Conservation (phyloP, 179 eudicot species). For the Silene noctiflora region DNA sequence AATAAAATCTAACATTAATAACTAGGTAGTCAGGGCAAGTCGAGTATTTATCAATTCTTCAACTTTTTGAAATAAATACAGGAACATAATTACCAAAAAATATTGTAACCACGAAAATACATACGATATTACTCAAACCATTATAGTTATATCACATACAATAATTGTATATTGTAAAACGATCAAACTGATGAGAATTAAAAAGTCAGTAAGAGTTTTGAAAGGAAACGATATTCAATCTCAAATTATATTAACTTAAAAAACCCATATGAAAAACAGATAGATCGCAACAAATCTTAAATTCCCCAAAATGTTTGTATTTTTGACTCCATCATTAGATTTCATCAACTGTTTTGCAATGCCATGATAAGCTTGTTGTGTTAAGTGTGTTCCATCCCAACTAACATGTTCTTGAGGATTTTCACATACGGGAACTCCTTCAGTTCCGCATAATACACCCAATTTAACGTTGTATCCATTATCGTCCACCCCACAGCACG, state of each 20-base stretch:
- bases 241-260: neutral
- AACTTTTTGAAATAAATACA: too few species aligned
- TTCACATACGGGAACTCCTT: slow-evolving; percentile 18
- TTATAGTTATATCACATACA: too few species aligned
- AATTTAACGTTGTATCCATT: neutral
- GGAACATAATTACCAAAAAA: too few species aligned
- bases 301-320: neutral
- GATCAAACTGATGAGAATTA: too few species aligned
- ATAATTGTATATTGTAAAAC: too few species aligned
- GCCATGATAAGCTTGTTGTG: slow-evolving; percentile 18
- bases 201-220: too few species aligned
- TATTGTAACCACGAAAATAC: too few species aligned
- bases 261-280: neutral
- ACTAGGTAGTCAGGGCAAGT: too few species aligned
- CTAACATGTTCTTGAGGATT: slow-evolving; percentile 21
- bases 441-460: slow-evolving; percentile 8
- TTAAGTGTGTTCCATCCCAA: slow-evolving; percentile 29
- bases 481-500: slow-evolving; percentile 1
- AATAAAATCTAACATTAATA: too few species aligned
- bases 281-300: neutral
- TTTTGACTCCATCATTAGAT: neutral
- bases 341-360: slow-evolving; percentile 12
- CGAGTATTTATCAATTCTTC: too few species aligned
- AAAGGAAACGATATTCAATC: neutral
- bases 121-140: too few species aligned